Evolutionary conservation across 495 filamentous ascomycete genomes (phyloP), one percentile per base, ranked within the genome.

Genomic region (Neurospora sp.): DNA sequence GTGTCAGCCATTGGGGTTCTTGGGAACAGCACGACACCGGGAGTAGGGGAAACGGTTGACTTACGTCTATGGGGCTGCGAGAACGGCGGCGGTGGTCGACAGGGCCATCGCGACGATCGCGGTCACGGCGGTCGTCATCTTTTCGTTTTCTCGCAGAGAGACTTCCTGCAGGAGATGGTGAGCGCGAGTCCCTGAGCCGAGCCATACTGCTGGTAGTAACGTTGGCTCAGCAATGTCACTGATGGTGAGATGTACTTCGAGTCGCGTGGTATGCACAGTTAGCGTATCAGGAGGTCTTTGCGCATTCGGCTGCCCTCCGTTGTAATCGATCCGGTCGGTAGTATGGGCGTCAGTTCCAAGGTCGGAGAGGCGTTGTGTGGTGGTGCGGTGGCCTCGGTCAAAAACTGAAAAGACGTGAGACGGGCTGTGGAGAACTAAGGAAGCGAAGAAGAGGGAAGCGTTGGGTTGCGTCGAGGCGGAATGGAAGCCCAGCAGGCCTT

Each of bases 141-240:
- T 90, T 89, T 79, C 90, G 91, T 77, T 85, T 88, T 90, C 77
- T 90, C 90, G 78, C 90, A 91, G 82, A 87, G 89, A 92, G 89
- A 86, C 91, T 93, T 90, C 91, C 92, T 94, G 91, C 90, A 91
- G 92, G 92, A 89, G 92, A 93, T 92, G 92, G 92, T 94, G 92
- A 94, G 91, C 91, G 92, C 89, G 91, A 90, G 89, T 93, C 91
- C 90, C 88, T 91, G 88, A 89, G 92, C 87, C 92, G 92, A 91
- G 92, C 91, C 92, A 94, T 94, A 83, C 83, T 91, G 87, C 86
- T 79, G 74, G 73, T 77, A 70, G 53, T 61, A 61, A 77, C 75
- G 75, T 73, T 78, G 77, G 79, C 77, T 82, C 82, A 78, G 80
- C 87, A 85, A 73, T 84, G 84, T 85, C 85, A 87, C 84, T 83